These are phyloP conservation scores for Trichoderma asperelloides DNA, from an alignment of 495 filamentous ascomycete species.

Conservation along the genomic window DNA sequence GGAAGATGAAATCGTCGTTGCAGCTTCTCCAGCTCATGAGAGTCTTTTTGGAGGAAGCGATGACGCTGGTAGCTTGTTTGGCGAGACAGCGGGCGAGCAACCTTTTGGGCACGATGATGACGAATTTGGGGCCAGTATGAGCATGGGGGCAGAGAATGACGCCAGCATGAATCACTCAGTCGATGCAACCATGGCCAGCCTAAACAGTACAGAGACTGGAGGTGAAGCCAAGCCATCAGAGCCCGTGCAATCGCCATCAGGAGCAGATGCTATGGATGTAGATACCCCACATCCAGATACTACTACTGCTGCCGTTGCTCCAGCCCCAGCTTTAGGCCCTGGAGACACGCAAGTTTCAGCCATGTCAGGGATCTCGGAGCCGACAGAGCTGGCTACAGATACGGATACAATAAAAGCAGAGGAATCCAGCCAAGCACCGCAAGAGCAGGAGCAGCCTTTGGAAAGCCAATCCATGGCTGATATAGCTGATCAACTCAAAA, in stretches of 20 bases:
- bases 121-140: constrained; percentile 74
- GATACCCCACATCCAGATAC: neutral
- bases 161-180: constrained; percentile 38
- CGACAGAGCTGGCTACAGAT: neutral
- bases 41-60: constrained; percentile 50
- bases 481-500: neutral
- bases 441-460: neutral
- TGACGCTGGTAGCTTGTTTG: constrained; percentile 46
- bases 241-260: neutral
- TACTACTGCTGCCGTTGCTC: neutral
- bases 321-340: neutral
- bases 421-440: neutral
- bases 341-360: neutral
- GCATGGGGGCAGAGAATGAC: constrained; percentile 37
- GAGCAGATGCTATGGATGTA: constrained; percentile 5
- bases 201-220: neutral
- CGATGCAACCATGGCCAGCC: constrained; percentile 30
- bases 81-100: constrained; percentile 45
- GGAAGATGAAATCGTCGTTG: constrained; percentile 22
- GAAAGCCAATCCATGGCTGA: neutral
- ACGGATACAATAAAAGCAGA: neutral
- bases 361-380: neutral
- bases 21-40: constrained; percentile 64
- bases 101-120: constrained; percentile 77
- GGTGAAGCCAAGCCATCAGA: neutral